These are phyloP conservation scores for Citrus medica DNA, from an alignment of 345 rosid genomes.

Conservation along the genomic window DNA sequence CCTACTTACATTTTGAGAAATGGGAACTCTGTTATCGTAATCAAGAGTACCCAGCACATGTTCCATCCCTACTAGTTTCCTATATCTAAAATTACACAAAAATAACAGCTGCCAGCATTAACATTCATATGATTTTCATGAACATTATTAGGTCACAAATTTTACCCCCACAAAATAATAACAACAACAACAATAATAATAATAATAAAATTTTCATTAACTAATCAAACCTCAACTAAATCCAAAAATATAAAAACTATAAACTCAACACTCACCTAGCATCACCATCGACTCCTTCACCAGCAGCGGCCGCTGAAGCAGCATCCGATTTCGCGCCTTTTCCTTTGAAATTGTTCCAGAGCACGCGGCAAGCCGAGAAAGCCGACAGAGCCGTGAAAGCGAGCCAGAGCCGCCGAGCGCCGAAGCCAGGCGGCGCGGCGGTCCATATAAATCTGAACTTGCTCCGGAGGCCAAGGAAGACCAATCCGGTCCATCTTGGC, in stretches of 20 bases:
- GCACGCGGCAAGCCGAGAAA: slow-evolving; percentile 70
- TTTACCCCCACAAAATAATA: too few species aligned
- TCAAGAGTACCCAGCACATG: neutral
- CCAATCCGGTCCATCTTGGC: slow-evolving; percentile 86
- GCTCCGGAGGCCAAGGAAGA: slow-evolving; percentile 73
- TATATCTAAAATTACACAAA: neutral
- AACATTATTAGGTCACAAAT: neutral
- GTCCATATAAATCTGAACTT: slow-evolving; percentile 80
- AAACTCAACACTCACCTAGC: slow-evolving; percentile 33
- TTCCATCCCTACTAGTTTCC: neutral
- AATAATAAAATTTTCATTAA: neutral
- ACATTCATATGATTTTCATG: neutral
- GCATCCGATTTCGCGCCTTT: slow-evolving; percentile 33
- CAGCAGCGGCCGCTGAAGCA: slow-evolving; percentile 11
- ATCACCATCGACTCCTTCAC: slow-evolving; percentile 27
- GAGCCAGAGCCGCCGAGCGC: slow-evolving; percentile 92
- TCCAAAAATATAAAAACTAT: neutral
- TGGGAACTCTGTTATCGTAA: neutral
- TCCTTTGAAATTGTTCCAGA: slow-evolving; percentile 52
- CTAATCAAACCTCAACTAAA: neutral
- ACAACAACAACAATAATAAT: neutral
- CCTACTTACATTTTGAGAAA: neutral
- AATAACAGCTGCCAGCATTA: neutral
- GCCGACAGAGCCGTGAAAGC: slow-evolving; percentile 90
- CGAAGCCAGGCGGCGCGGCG: slow-evolving; percentile 94